These are phyloP conservation scores for Penicillium atrosanguineum DNA, from an alignment of 495 filamentous ascomycete genomes.

Conservation along the genomic window DNA sequence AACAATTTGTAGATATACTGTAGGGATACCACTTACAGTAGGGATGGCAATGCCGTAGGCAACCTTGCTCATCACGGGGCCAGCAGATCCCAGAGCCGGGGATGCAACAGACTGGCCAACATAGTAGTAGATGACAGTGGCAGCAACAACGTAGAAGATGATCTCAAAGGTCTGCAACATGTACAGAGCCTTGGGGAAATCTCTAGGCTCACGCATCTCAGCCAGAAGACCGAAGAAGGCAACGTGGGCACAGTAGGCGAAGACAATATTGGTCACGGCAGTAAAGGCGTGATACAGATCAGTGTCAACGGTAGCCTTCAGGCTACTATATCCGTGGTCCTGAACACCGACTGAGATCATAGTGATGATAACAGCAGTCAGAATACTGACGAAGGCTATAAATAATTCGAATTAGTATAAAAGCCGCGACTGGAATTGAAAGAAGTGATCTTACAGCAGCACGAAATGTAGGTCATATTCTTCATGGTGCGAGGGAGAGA, in stretches of 20 bases:
- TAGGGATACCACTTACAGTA: constrained; percentile 32
- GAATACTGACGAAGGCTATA: constrained; percentile 58
- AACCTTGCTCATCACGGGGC: constrained; percentile 57
- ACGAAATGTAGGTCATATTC: constrained; percentile 57
- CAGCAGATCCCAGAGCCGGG: constrained; percentile 68
- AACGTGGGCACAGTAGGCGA: constrained; percentile 49
- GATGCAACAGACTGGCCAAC: constrained; percentile 62
- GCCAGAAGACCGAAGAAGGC: constrained; percentile 73
- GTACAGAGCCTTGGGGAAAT: constrained; percentile 63
- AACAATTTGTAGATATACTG: too few species aligned
- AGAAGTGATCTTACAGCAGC: constrained; percentile 39
- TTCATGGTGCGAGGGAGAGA: constrained; percentile 66
- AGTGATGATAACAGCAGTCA: constrained; percentile 65
- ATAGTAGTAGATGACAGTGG: constrained; percentile 61
- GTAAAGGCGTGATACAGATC: constrained; percentile 31
- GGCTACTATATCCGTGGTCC: constrained; percentile 16
- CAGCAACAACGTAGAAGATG: constrained; percentile 53
- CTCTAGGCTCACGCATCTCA: constrained; percentile 65
- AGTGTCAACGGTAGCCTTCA: constrained; percentile 22
- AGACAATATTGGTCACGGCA: constrained; percentile 37
- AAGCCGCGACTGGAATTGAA: neutral
- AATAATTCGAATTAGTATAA: neutral
- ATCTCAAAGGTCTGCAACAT: constrained; percentile 62
- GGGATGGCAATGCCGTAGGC: constrained; percentile 77
- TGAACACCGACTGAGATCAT: constrained; percentile 63